phyloP scores from a whole-genome alignment of 305 asterid species.

The Andrographis paniculata region DNA sequence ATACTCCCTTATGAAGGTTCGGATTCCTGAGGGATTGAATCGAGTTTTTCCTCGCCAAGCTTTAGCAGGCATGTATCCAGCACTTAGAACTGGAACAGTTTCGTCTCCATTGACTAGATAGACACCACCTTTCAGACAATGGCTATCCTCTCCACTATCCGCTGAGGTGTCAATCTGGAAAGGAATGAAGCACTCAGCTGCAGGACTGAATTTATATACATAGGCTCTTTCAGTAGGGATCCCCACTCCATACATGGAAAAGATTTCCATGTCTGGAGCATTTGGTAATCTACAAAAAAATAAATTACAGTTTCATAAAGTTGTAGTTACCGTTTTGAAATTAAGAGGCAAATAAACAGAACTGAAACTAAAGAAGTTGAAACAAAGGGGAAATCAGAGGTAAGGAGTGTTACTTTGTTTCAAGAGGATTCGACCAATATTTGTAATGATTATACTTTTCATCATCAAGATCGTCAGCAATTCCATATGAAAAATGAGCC shows the following conservation, averaged over 20 bases:
- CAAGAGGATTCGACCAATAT: conserved; percentile 92
- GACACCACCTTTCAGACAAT: conserved; percentile 77
- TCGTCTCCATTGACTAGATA: conserved; percentile 77
- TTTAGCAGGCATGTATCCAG: conserved; percentile 77
- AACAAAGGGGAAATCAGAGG: conserved; percentile 4
- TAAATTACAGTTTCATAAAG: no score
- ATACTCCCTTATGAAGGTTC: conserved; percentile 59
- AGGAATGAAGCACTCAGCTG: conserved; percentile 69
- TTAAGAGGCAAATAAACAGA: not conserved
- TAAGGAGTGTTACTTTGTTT: conserved; percentile 50
- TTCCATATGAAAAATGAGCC: conserved; percentile 77
- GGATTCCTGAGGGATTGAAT: conserved; percentile 77
- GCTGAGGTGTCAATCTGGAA: conserved; percentile 76
- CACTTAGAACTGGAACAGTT: conserved; percentile 74
- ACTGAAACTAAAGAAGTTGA: conserved; percentile 4
- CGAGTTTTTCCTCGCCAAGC: conserved; percentile 81
- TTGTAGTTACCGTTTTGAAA: no score
- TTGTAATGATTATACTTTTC: conserved; percentile 66
- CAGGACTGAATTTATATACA: conserved; percentile 56
- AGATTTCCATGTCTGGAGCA: conserved; percentile 86
- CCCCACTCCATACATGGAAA: conserved; percentile 78
- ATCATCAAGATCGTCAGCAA: conserved; percentile 82
- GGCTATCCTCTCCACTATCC: conserved; percentile 44
- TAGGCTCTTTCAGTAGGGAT: conserved; percentile 83
- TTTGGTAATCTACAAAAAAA: conserved; percentile 59